Percentiles rank a stretch among this genome's conserved stretches.
Evolutionary conservation across 345 rosid genomes (phyloP).

Genomic region (Viola odorata): DNA sequence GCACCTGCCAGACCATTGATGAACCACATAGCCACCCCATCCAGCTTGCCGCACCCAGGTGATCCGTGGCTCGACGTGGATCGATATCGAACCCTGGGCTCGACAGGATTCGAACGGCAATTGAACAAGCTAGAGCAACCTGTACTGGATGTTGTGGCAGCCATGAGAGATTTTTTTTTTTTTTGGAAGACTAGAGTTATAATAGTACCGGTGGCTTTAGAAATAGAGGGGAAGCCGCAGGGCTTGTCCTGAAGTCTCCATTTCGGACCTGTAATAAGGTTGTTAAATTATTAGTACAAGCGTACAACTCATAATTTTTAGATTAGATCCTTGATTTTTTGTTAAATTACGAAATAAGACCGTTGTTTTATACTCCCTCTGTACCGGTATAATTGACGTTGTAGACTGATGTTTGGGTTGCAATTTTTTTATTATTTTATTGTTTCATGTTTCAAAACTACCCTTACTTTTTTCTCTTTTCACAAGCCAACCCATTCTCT

Average conservation of each 20-base stretch:
- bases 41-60: constrained; percentile 45
- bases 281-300: background rate
- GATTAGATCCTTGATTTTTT: constrained; percentile 3
- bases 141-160: constrained; percentile 31
- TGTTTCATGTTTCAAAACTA: too few relatives aligned
- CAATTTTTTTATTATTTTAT: too few relatives aligned
- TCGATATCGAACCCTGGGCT: constrained; percentile 22
- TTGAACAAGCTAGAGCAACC: constrained; percentile 29
- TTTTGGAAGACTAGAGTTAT: background rate
- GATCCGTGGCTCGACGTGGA: constrained; percentile 25
- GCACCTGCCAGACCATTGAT: constrained; percentile 49
- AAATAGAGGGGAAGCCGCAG: background rate
- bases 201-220: background rate
- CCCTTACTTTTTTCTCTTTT: too few relatives aligned
- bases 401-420: too few relatives aligned
- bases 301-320: background rate
- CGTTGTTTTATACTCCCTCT: too few relatives aligned
- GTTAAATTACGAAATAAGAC: constrained; percentile 9
- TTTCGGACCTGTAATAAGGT: background rate
- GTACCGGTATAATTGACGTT: too few relatives aligned
- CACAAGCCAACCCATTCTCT: too few relatives aligned
- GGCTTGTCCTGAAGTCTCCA: background rate
- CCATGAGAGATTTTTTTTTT: constrained; percentile 23
- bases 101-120: constrained; percentile 26
- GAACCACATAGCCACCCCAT: constrained; percentile 62